Evolutionary conservation across 192 early-diverging fungal species (phyloP), one percentile per base, ranked within the genome.

Genomic region (Paraglomus occultum): DNA sequence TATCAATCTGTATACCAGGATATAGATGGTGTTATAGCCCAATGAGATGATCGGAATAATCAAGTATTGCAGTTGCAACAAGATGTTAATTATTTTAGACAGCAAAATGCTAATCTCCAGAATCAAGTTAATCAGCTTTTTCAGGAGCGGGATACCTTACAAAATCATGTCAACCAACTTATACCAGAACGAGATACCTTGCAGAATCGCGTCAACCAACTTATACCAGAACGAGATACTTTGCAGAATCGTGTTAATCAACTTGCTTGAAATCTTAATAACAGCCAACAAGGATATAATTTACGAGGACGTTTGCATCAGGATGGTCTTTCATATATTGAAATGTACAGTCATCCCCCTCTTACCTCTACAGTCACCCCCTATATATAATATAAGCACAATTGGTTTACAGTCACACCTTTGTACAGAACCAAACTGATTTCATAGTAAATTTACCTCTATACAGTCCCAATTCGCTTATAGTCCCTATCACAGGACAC

Each of bases 31-130:
- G n/a, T 55, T 17, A 55, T 17, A 8, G n/a, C 6, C 23, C 53
- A 55, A 55, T 22, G 53, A 55, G 53, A 55, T 55, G 53, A 55
- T 55, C 9, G 6, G 6, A 17, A 20, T 20, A 7, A 6, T 20
- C 9, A n/a, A n/a, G n/a, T n/a, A n/a, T n/a, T n/a, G n/a, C n/a
- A n/a, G n/a, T n/a, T n/a, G n/a, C n/a, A n/a, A 20, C 53, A 55
- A 22, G 53, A 55, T 55, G 53, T 55, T 22, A 55, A 55, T 55
- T 55, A 10, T 22, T 55, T 18, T 55, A 55, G 53, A 55, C 53
- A 55, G 23, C 53, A 55, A 55, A 55, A 55, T 20, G 53, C 53
- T 17, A 20, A 55, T 22, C 53, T 55, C 23, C 53, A 55, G 9
- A 55, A n/a, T 55, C 53, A 55, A 8, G n/a, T n/a, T n/a, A n/a